A percentile compares a stretch with the other conserved stretches of the same genome.
Conservation (phyloP, 2,329 filamentous ascomycete genomes). For the Neofusicoccum laricinum region DNA sequence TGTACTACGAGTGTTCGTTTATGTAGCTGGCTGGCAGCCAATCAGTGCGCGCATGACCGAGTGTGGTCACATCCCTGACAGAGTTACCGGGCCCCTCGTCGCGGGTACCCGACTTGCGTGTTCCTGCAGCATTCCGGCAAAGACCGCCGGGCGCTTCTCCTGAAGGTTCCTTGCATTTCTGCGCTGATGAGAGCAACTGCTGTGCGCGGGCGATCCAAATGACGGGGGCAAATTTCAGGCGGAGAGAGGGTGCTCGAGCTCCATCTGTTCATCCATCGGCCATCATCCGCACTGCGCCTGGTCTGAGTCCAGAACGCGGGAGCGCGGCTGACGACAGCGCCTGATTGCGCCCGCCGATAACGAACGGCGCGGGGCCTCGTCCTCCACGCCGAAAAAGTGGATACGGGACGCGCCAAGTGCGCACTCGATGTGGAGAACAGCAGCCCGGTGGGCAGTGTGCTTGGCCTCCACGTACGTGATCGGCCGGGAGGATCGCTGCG, state of each 20-base stretch:
- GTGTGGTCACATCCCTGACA: not conserved
- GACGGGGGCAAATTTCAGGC: constrained; percentile 6
- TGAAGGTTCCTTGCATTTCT: not conserved
- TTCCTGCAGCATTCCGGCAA: not conserved
- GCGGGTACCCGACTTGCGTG: not conserved
- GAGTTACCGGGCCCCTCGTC: not conserved
- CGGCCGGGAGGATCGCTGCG: constrained; percentile 7
- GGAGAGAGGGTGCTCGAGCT: not conserved
- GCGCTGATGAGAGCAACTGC: not conserved
- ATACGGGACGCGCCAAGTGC: not conserved
- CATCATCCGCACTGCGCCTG: not conserved
- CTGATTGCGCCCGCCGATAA: not conserved
- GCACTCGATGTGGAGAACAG: constrained; percentile 5
- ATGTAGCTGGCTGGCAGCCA: not conserved
- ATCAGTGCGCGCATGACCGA: not conserved
- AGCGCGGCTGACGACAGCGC: not conserved
- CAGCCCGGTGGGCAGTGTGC: not conserved
- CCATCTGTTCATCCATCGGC: not conserved
- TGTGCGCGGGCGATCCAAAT: not conserved
- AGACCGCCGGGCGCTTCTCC: not conserved
- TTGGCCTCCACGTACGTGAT: constrained; percentile 10
- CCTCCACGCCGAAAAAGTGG: constrained; percentile 6
- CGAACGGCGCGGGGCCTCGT: not conserved
- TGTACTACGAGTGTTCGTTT: not conserved
- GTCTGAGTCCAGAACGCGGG: not conserved